A percentile compares a stretch with the other conserved stretches of the same genome.
Conservation (phyloP, 345 rosid genomes). For the Gossypium stocksii region DNA sequence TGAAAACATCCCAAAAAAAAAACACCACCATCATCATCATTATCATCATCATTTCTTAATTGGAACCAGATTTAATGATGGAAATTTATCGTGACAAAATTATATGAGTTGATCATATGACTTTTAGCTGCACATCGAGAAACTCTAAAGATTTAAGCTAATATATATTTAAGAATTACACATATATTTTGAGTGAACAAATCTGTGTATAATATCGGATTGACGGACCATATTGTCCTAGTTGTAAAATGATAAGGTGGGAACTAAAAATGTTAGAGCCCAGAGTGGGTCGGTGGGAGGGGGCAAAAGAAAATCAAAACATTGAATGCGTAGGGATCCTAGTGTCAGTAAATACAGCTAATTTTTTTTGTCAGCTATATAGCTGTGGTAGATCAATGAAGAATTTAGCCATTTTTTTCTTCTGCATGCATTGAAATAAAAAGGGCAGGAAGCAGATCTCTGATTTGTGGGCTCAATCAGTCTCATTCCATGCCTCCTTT, state of each 20-base stretch:
- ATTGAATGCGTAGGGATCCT: conserved; percentile 11
- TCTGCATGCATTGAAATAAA: not conserved
- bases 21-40: not conserved
- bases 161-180: too few species aligned
- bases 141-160: too few species aligned
- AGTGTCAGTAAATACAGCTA: not conserved
- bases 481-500: not conserved
- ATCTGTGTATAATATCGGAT: too few species aligned
- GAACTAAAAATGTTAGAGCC: too few species aligned
- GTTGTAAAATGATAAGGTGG: too few species aligned
- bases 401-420: not conserved
- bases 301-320: conserved; percentile 11
- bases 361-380: not conserved
- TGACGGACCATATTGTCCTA: too few species aligned
- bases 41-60: not conserved
- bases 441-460: conserved; percentile 17
- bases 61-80: not conserved
- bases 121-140: too few species aligned
- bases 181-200: too few species aligned
- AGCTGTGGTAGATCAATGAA: not conserved
- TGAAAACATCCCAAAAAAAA: conserved; percentile 16
- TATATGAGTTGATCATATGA: not conserved
- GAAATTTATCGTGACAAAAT: not conserved
- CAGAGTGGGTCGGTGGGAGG: conserved; percentile 30
- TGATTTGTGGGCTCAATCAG: conserved; percentile 3